Percentiles rank a stretch among this genome's conserved stretches.
phyloP scores from a whole-genome alignment of 768 basidiomycete species.

The Lyophyllum semitale region DNA sequence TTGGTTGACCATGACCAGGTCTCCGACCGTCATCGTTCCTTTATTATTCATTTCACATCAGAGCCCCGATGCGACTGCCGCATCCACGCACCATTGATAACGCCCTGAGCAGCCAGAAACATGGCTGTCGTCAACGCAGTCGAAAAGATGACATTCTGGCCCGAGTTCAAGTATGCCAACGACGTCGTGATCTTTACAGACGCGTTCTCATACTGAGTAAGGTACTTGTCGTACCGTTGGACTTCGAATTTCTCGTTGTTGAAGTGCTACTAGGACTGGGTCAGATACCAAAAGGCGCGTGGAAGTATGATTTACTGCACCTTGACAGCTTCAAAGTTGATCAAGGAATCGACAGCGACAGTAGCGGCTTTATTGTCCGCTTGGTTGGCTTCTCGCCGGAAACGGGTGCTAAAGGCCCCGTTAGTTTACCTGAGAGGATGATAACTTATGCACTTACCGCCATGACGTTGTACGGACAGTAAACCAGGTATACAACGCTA shows the following conservation, averaged over 20 bases:
- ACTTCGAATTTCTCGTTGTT: slow-evolving; percentile 96
- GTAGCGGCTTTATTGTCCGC: slow-evolving; percentile 97
- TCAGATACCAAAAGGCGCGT: neutral
- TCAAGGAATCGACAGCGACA: slow-evolving; percentile 90
- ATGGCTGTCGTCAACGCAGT: slow-evolving; percentile 91
- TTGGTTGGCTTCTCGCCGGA: slow-evolving; percentile 92
- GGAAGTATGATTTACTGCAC: slow-evolving; percentile 38
- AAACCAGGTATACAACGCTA: slow-evolving; percentile 95
- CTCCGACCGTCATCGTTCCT: slow-evolving; percentile 98
- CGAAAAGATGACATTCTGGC: slow-evolving; percentile 96
- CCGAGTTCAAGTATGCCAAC: slow-evolving; percentile 90
- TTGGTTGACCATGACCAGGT: slow-evolving; percentile 99
- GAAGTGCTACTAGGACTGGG: slow-evolving; percentile 67
- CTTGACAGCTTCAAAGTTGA: slow-evolving; percentile 99
- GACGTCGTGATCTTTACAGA: slow-evolving; percentile 95
- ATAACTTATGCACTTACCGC: slow-evolving; percentile 54
- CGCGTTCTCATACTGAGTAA: slow-evolving; percentile 85
- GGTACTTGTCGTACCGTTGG: slow-evolving; percentile 87
- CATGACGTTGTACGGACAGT: slow-evolving; percentile 95
- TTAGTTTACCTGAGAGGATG: slow-evolving; percentile 1
- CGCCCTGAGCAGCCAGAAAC: slow-evolving; percentile 95
- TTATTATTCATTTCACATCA: neutral
- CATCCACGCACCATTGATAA: slow-evolving; percentile 75
- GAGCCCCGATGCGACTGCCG: neutral
- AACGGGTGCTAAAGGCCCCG: slow-evolving; percentile 65